phyloP scores from a whole-genome alignment of 768 basidiomycete species.

The Boletus huronensis region DNA sequence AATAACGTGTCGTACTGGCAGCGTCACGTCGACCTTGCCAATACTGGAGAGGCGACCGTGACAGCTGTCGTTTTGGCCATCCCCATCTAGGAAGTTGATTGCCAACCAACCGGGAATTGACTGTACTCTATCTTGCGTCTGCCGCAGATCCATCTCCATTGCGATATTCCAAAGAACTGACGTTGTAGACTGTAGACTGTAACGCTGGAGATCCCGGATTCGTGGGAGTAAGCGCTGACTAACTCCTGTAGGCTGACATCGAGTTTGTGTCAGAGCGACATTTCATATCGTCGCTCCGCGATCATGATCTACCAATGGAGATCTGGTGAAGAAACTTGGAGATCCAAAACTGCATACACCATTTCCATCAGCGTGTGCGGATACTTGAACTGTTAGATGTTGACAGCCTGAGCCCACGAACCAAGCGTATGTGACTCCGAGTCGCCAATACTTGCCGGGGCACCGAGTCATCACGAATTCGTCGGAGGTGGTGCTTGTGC shows the following conservation, averaged over 20 bases:
- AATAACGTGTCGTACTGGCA: neutral
- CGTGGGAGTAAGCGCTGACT: too few species aligned
- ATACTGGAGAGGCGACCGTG: neutral
- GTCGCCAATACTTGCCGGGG: neutral
- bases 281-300: neutral
- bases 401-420: neutral
- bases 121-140: neutral
- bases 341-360: neutral
- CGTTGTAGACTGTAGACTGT: neutral
- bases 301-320: neutral
- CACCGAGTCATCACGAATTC: neutral
- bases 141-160: neutral
- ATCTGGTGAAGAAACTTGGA: too few species aligned
- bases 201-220: too few species aligned
- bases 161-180: neutral
- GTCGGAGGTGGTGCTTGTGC: neutral
- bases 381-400: neutral
- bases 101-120: too few species aligned
- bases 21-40: neutral
- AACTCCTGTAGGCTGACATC: neutral
- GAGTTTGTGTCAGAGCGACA: neutral
- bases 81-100: neutral
- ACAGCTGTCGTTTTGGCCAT: neutral
- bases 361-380: neutral
- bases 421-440: too few species aligned